phyloP scores from a whole-genome alignment of 495 filamentous ascomycete genomes.

The Talaromyces wortmannii region DNA sequence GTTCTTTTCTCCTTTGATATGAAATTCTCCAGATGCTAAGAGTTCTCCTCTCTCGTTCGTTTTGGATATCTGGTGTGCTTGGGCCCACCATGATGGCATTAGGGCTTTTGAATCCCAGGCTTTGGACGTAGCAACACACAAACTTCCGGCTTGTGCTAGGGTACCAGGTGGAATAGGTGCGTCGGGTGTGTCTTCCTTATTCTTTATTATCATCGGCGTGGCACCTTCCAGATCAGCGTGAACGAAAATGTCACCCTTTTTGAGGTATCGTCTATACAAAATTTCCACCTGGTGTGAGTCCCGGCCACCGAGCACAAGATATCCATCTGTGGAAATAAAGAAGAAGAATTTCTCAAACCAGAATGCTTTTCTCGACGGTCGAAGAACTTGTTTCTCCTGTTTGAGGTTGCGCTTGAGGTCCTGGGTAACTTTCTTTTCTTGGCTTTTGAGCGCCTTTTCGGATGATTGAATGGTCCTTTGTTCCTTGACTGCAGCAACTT shows the following conservation, averaged over 20 bases:
- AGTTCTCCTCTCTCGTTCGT: slow-evolving; percentile 72
- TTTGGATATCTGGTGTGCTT: slow-evolving; percentile 82
- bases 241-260: slow-evolving; percentile 85
- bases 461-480: slow-evolving; percentile 81
- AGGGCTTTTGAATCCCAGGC: slow-evolving; percentile 95
- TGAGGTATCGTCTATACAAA: slow-evolving; percentile 75
- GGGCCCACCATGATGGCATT: slow-evolving; percentile 94
- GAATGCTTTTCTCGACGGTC: slow-evolving; percentile 69
- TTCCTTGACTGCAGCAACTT: slow-evolving; percentile 73
- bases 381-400: slow-evolving; percentile 83
- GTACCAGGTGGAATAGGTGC: slow-evolving; percentile 88
- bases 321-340: slow-evolving; percentile 94
- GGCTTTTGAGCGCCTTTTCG: slow-evolving; percentile 76
- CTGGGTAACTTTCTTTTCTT: slow-evolving; percentile 77
- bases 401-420: slow-evolving; percentile 83
- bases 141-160: slow-evolving; percentile 77
- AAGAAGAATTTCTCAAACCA: slow-evolving; percentile 98
- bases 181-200: slow-evolving; percentile 63
- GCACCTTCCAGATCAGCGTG: slow-evolving; percentile 88
- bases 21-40: slow-evolving; percentile 67
- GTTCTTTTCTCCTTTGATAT: slow-evolving; percentile 79
- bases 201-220: slow-evolving; percentile 77
- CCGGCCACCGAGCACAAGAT: slow-evolving; percentile 77
- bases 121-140: slow-evolving; percentile 74
- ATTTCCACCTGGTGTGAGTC: slow-evolving; percentile 90